Base-by-base conservation (phyloP, 2,329 filamentous ascomycete species). In the Colletotrichum theobromicola region DNA sequence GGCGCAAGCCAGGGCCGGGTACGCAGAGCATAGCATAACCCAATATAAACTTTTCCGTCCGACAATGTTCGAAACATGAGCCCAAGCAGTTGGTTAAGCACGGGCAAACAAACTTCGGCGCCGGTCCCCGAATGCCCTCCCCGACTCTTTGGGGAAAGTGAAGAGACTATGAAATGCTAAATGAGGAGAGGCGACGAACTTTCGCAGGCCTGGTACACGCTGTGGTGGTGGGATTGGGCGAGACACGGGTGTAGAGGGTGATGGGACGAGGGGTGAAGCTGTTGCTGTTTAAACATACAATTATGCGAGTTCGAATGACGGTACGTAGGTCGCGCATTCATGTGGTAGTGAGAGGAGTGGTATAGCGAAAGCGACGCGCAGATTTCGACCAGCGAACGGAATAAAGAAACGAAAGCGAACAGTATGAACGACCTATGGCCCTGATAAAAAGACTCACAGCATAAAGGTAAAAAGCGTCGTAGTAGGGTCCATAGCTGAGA, bases 381-480 rank as follows among this genome's bases (percentile, higher is more conserved):
- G 46, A 46, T 28, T 73, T 76, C 75, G 69, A 64, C 73, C 75
- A 70, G 72, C 75, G 69, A 70, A 75, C 18, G 24, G 10, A 37
- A 74, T 69, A 76, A 32, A 68, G 72, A 71, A 77, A 73, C 69
- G 72, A 78, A 78, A 62, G 62, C 72, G 72, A 74, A 55, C n/a
- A 18, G 7, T 66, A 64, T 42, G 75, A 78, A 75, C 75, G 77
- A 64, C 32, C 70, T 75, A 76, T 77, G 76, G 68, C 65, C 77
- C 76, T 66, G 72, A 79, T 79, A 72, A 80, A 91, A 79, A 72
- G 80, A 91, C 91, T 90, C 86, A 93, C 91, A 93, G 83, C 75
- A 78, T 77, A 18, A 78, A 78, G 9, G 77, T 78, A 61, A 78
- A 75, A 34, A 78, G 77, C 18, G 77, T 77, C 46, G 77, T 93